Conservation (phyloP, 2,329 filamentous ascomycete species). For the Microdochium bolleyi region DNA sequence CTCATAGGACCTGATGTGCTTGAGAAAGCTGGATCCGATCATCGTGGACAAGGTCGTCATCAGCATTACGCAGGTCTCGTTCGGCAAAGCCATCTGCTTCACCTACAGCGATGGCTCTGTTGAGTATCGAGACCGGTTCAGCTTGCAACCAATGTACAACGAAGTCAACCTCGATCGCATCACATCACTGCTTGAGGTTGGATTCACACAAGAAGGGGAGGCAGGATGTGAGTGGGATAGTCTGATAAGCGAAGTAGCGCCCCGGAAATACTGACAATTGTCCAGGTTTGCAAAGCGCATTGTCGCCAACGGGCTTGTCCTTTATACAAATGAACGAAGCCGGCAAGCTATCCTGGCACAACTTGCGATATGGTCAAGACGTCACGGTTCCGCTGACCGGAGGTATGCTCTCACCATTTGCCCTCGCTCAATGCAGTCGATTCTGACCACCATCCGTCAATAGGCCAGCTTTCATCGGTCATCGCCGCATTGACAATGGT, state of each 20-base stretch:
- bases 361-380: constrained; percentile 38
- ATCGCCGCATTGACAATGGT: constrained; percentile 53
- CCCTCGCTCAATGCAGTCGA: not conserved
- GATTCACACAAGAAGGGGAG: constrained; percentile 63
- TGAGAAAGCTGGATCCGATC: constrained; percentile 62
- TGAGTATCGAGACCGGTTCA: constrained; percentile 70
- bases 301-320: constrained; percentile 54
- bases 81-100: constrained; percentile 64
- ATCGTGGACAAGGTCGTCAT: constrained; percentile 64
- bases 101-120: constrained; percentile 74
- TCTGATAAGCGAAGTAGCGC: not conserved
- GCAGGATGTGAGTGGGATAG: constrained; percentile 48
- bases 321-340: constrained; percentile 51
- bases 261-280: not conserved
- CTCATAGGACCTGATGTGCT: constrained; percentile 16
- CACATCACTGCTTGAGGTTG: constrained; percentile 65
- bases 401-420: constrained; percentile 24
- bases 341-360: constrained; percentile 51
- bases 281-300: constrained; percentile 48
- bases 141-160: constrained; percentile 60
- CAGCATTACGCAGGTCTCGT: constrained; percentile 58
- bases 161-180: constrained; percentile 58
- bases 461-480: constrained; percentile 48
- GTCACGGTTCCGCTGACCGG: constrained; percentile 42
- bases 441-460: constrained; percentile 8